These are phyloP conservation scores for Gastrolobium bilobum DNA, from an alignment of 306 rosid genomes.

Conservation along the genomic window DNA sequence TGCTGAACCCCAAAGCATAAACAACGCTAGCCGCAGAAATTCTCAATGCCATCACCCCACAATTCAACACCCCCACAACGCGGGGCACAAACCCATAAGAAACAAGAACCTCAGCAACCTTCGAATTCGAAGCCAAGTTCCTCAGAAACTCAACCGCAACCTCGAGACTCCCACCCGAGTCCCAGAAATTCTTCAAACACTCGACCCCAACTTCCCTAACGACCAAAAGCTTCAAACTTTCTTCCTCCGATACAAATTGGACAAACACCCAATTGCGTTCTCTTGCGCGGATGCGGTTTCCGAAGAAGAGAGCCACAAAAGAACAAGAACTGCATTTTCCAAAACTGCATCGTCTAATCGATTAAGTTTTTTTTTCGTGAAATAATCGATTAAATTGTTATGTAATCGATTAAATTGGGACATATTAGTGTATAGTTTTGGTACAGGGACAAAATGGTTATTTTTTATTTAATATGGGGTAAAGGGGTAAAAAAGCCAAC, in stretches of 20 bases:
- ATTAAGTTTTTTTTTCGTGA: no score
- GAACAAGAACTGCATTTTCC: constrained; percentile 74
- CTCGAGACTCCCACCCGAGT: constrained; percentile 67
- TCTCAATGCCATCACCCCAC: constrained; percentile 82
- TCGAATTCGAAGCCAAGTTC: constrained; percentile 61
- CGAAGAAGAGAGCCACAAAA: constrained; percentile 70
- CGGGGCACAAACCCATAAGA: constrained; percentile 60
- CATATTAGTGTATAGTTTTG: no score
- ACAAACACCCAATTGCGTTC: constrained; percentile 81
- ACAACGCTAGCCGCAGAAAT: constrained; percentile 73
- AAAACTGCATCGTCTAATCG: no score
- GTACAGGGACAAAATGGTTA: no score
- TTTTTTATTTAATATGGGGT: no score
- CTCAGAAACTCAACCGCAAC: constrained; percentile 71
- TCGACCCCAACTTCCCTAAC: constrained; percentile 80
- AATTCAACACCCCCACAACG: constrained; percentile 58
- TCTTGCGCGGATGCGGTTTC: constrained; percentile 82
- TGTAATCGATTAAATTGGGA: no score
- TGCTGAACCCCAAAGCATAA: constrained; percentile 69
- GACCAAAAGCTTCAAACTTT: constrained; percentile 62
- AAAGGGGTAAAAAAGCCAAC: no score
- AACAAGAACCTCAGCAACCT: constrained; percentile 69
- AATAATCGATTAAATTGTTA: no score
- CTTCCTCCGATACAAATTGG: constrained; percentile 71
- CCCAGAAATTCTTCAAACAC: constrained; percentile 87